Conservation (phyloP, 306 rosid genomes). For the Trichosanthes truncata region DNA sequence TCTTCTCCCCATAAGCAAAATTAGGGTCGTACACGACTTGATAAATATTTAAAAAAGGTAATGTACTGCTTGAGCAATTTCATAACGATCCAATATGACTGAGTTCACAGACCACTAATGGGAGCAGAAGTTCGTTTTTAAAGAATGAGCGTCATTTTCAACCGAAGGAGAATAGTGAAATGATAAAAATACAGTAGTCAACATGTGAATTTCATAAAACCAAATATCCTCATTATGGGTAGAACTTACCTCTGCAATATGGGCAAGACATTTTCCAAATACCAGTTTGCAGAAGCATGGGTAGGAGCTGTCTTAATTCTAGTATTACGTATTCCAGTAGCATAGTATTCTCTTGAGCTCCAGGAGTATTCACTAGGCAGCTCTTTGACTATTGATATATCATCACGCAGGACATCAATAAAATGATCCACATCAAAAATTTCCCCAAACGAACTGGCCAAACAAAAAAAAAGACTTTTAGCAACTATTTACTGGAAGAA, state of each 20-base stretch:
- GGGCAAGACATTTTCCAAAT: slow-evolving; percentile 84
- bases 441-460: slow-evolving; percentile 69
- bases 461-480: slow-evolving; percentile 7
- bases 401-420: slow-evolving; percentile 61
- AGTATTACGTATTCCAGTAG: slow-evolving; percentile 57
- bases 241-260: slow-evolving; percentile 58
- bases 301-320: slow-evolving; percentile 84
- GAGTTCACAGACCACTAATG: not conserved
- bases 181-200: not conserved
- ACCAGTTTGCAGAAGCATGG: slow-evolving; percentile 82
- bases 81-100: not conserved
- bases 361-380: slow-evolving; percentile 66
- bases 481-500: not conserved
- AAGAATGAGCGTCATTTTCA: not conserved
- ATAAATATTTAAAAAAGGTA: not conserved
- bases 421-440: slow-evolving; percentile 91
- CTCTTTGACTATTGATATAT: slow-evolving; percentile 66
- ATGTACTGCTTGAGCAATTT: not conserved
- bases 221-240: not conserved
- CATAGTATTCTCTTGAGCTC: slow-evolving; percentile 91
- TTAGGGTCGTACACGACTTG: not conserved
- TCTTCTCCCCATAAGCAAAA: not conserved
- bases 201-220: not conserved
- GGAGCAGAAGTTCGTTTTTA: not conserved
- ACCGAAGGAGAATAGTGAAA: not conserved